Evolutionary conservation across 306 rosid species (phyloP).

Genomic region (Corylus americana): DNA sequence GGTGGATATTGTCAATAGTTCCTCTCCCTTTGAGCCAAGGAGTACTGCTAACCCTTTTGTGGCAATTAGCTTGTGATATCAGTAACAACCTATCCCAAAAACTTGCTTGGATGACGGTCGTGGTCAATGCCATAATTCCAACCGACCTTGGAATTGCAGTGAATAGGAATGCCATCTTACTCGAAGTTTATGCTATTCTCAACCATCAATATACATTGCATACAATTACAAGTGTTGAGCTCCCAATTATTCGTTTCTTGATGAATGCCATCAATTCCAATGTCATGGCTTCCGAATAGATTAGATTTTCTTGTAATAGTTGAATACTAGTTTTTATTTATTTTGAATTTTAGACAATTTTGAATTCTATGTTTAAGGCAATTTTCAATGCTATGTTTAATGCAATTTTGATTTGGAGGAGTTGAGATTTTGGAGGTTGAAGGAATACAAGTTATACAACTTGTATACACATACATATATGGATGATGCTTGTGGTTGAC

Average conservation of each 20-base stretch:
- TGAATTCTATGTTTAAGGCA: no score
- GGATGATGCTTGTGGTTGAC: no score
- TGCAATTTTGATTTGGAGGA: no score
- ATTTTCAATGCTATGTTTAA: no score
- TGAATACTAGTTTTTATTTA: no score
- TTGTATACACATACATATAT: no score
- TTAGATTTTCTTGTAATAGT: no score
- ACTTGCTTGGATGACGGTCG: conserved; percentile 79
- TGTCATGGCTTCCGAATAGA: conserved; percentile 33
- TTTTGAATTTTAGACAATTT: no score
- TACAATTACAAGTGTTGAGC: conserved; percentile 48
- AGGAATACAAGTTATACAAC: no score
- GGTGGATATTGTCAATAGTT: conserved; percentile 51
- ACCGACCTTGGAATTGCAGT: conserved; percentile 57
- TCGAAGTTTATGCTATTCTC: conserved; percentile 84
- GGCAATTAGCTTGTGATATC: conserved; percentile 65
- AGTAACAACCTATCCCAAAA: conserved; percentile 58
- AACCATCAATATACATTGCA: conserved; percentile 80
- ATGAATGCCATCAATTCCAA: conserved; percentile 39
- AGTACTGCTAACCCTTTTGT: conserved; percentile 45
- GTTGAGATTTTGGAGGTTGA: no score
- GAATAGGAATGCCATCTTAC: conserved; percentile 74
- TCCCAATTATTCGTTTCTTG: conserved; percentile 48
- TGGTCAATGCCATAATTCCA: conserved; percentile 62
- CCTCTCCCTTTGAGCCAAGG: conserved; percentile 95